Conservation (phyloP, 345 rosid species). For the Euphorbia pulcherrima region DNA sequence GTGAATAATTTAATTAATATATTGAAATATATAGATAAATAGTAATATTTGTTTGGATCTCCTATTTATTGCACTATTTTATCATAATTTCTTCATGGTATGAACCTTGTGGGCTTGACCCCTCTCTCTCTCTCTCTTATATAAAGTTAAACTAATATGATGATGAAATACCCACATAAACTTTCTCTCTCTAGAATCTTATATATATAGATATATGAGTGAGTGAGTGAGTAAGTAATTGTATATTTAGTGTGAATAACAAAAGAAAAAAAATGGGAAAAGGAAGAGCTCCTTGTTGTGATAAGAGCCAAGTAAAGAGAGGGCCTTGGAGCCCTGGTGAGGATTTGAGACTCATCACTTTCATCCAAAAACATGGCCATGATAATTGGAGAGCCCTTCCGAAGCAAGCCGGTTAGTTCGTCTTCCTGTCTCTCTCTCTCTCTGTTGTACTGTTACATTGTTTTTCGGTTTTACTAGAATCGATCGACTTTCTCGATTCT, state of each 20-base stretch:
- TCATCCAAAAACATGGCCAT: conserved; percentile 79
- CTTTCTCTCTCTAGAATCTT: not conserved
- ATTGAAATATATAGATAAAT: conserved; percentile 8
- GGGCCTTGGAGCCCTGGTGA: conserved; percentile 96
- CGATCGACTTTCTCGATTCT: too few relatives aligned
- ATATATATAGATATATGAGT: not conserved
- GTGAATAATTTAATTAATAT: not conserved
- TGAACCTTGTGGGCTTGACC: conserved; percentile 21
- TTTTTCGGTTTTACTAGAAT: too few relatives aligned
- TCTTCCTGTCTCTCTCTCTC: not conserved
- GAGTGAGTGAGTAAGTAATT: not conserved
- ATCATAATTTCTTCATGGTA: conserved; percentile 21
- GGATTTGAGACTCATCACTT: conserved; percentile 72
- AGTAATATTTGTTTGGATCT: conserved; percentile 6
- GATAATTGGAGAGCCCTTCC: conserved; percentile 94
- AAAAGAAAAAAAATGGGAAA: conserved; percentile 46
- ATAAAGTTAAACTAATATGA: too few relatives aligned
- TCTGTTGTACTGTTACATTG: too few relatives aligned
- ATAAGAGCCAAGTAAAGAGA: conserved; percentile 76
- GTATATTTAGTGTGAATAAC: not conserved
- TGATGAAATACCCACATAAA: too few relatives aligned
- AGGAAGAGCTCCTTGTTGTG: conserved; percentile 93
- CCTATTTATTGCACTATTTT: conserved; percentile 17
- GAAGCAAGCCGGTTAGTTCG: conserved; percentile 65
- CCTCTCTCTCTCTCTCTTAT: too few relatives aligned